Evolutionary conservation across 495 filamentous ascomycete genomes (phyloP).

Genomic region (Aspergillus nidulans): DNA sequence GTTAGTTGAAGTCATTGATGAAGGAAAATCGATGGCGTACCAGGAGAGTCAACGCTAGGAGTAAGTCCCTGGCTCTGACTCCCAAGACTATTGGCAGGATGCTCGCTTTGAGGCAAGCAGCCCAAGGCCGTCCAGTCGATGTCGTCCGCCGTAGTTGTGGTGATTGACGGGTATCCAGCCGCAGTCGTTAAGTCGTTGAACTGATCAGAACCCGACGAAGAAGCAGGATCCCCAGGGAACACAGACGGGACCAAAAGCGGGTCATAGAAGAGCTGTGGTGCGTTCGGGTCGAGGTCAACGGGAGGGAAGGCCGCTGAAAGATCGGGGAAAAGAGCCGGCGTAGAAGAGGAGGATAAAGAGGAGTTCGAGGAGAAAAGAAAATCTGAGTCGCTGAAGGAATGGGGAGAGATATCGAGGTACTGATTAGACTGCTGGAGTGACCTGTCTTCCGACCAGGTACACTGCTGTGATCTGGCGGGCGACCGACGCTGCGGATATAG

Average conservation of each 20-base stretch:
- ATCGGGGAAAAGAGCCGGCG: neutral
- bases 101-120: constrained; percentile 10
- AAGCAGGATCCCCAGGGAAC: constrained; percentile 2
- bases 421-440: constrained; percentile 2
- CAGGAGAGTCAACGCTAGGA: constrained; percentile 9
- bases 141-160: neutral
- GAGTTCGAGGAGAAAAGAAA: neutral
- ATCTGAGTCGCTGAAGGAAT: constrained; percentile 3
- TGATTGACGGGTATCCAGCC: constrained; percentile 5
- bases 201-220: neutral
- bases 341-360: constrained; percentile 1
- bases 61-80: neutral
- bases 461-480: constrained; percentile 3
- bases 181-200: neutral
- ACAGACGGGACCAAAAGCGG: neutral
- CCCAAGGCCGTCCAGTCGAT: constrained; percentile 10
- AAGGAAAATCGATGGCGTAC: neutral
- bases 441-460: neutral
- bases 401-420: constrained; percentile 3
- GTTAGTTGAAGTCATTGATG: neutral
- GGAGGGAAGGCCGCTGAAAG: constrained; percentile 13
- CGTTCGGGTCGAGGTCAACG: constrained; percentile 11
- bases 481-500: constrained; percentile 7
- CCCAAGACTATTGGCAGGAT: constrained; percentile 4
- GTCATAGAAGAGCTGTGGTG: constrained; percentile 6